phyloP scores from a whole-genome alignment of 257 asterid species.

The Vinca minor region DNA sequence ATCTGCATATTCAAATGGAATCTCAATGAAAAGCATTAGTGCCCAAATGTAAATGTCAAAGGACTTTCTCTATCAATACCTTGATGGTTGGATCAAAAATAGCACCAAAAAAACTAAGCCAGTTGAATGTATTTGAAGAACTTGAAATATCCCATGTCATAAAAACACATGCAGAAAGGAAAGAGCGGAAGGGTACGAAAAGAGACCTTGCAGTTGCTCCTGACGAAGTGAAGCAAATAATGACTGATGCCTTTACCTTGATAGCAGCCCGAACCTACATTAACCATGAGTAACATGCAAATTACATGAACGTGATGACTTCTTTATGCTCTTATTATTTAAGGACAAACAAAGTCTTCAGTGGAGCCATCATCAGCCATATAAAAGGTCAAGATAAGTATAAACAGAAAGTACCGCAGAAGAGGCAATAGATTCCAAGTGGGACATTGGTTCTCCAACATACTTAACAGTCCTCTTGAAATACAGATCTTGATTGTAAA shows the following conservation, averaged over 20 bases:
- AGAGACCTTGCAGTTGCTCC: slow-evolving; percentile 88
- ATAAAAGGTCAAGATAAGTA: neutral
- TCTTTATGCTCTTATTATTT: neutral
- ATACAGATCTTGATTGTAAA: slow-evolving; percentile 68
- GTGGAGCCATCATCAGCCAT: neutral
- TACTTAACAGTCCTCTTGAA: slow-evolving; percentile 63
- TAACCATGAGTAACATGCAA: neutral
- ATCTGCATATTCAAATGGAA: slow-evolving; percentile 30
- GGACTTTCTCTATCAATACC: neutral
- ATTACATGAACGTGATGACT: neutral
- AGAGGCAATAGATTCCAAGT: slow-evolving; percentile 85
- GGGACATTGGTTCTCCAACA: slow-evolving; percentile 85
- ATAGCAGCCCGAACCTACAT: slow-evolving; percentile 84
- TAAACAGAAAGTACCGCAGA: slow-evolving; percentile 46
- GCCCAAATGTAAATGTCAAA: neutral
- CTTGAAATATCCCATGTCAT: neutral
- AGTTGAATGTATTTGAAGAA: slow-evolving; percentile 3
- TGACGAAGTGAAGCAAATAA: slow-evolving; percentile 82
- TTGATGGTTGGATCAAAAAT: neutral
- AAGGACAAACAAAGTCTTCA: neutral
- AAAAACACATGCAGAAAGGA: neutral
- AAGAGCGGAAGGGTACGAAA: neutral
- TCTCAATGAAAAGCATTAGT: neutral
- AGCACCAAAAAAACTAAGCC: neutral
- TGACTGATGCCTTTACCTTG: slow-evolving; percentile 89